Percentiles rank a stretch among this genome's conserved stretches.
Evolutionary conservation across 306 rosid genomes (phyloP).

Genomic region (Citrullus mucosospermus): DNA sequence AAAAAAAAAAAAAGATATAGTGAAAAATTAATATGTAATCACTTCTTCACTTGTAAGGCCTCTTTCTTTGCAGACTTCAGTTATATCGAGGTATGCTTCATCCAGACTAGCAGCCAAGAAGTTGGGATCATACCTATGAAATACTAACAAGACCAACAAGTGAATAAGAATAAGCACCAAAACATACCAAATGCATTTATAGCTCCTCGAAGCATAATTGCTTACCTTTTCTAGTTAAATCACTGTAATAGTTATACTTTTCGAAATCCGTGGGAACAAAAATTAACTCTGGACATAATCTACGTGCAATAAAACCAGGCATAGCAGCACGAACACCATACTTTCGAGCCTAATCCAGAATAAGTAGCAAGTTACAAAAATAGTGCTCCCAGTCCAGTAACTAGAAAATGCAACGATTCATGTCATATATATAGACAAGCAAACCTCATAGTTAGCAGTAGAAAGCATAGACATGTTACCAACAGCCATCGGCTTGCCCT

Average conservation of each 20-base stretch:
- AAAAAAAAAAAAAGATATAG: background rate
- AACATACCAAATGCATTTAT: background rate
- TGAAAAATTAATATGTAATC: slow-evolving; percentile 2
- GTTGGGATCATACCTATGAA: slow-evolving; percentile 66
- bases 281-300: slow-evolving; percentile 72
- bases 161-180: slow-evolving; percentile 6
- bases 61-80: slow-evolving; percentile 67
- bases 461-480: slow-evolving; percentile 86
- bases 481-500: slow-evolving; percentile 86
- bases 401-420: background rate
- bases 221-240: slow-evolving; percentile 66
- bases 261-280: slow-evolving; percentile 70
- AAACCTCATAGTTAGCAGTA: slow-evolving; percentile 96
- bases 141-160: slow-evolving; percentile 35
- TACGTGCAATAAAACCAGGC: slow-evolving; percentile 94
- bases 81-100: slow-evolving; percentile 89
- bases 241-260: slow-evolving; percentile 67
- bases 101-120: slow-evolving; percentile 84
- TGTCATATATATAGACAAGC: background rate
- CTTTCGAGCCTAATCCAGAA: slow-evolving; percentile 50
- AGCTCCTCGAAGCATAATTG: slow-evolving; percentile 7
- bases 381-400: background rate
- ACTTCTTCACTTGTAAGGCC: slow-evolving; percentile 53
- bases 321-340: slow-evolving; percentile 95
- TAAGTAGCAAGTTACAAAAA: background rate